Conservation (phyloP, 1,139 yeast genomes). For the Yamadazyma conglobata region DNA sequence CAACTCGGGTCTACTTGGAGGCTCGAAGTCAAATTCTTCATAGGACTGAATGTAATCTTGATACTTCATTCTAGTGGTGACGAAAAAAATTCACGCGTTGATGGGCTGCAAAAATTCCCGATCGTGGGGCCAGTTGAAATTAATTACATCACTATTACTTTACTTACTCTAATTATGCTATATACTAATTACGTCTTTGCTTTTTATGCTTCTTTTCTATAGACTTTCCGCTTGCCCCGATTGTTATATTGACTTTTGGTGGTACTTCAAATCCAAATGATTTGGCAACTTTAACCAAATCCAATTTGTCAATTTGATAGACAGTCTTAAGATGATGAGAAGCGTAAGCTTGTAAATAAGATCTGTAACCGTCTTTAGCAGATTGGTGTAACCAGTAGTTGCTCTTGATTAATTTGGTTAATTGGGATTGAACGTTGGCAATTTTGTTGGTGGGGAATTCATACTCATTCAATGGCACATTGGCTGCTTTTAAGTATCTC, state of each 20-base stretch:
- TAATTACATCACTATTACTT: too few species aligned
- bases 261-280: conserved; percentile 94
- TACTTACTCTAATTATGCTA: neutral
- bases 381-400: conserved; percentile 93
- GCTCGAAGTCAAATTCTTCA: neutral
- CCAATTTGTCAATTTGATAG: conserved; percentile 91
- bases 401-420: conserved; percentile 84
- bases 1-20: neutral
- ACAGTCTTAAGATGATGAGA: conserved; percentile 95
- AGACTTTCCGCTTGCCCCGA: conserved; percentile 85
- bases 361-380: conserved; percentile 96
- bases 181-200: conserved; percentile 33
- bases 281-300: conserved; percentile 89
- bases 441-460: conserved; percentile 93
- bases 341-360: conserved; percentile 95
- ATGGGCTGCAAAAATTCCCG: neutral
- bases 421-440: conserved; percentile 92
- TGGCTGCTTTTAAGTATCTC: conserved; percentile 91
- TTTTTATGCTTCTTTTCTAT: conserved; percentile 49
- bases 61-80: conserved; percentile 5
- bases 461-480: conserved; percentile 94
- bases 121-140: too few species aligned
- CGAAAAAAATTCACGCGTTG: conserved; percentile 1
- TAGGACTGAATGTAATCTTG: conserved; percentile 9
- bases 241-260: conserved; percentile 93